Percentiles rank a stretch among this genome's conserved stretches.
Conservation (phyloP, 2,329 filamentous ascomycete genomes). For the Aspergillus candidus region DNA sequence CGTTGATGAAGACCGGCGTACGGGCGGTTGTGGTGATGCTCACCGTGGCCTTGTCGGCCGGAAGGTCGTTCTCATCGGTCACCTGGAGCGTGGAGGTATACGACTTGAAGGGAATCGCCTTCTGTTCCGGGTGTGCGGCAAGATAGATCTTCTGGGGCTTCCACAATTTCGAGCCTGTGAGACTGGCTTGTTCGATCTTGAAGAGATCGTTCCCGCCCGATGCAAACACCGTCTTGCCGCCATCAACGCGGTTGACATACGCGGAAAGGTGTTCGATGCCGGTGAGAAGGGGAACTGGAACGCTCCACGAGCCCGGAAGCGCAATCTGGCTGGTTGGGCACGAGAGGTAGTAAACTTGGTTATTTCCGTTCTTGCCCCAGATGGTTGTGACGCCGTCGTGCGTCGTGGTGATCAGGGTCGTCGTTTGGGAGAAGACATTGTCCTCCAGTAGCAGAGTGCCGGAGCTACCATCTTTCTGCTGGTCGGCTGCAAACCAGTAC, state of each 20-base stretch:
- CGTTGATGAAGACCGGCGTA: conserved; percentile 6
- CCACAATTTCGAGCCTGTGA: not conserved
- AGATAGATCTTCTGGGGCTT: not conserved
- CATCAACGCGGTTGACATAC: conserved; percentile 4
- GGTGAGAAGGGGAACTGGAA: conserved; percentile 2
- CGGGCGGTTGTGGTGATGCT: not conserved
- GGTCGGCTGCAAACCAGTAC: conserved; percentile 1
- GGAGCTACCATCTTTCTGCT: not conserved
- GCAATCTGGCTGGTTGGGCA: not conserved
- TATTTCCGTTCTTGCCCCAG: conserved; percentile 1
- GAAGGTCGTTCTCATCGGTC: not conserved
- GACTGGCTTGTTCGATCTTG: not conserved
- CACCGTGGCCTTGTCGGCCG: not conserved
- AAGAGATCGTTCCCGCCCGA: not conserved
- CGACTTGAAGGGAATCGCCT: not conserved
- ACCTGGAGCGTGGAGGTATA: conserved; percentile 4
- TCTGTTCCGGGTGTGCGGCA: not conserved
- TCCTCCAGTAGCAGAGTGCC: not conserved
- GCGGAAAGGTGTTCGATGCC: conserved; percentile 4
- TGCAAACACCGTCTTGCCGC: conserved; percentile 9
- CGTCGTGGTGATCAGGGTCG: conserved; percentile 1
- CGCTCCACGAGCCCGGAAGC: conserved; percentile 1
- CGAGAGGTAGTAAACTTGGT: conserved; percentile 4
- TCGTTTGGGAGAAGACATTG: conserved; percentile 1
- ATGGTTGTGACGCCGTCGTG: not conserved